Conservation (phyloP, 345 rosid species). For the Salix viminalis region DNA sequence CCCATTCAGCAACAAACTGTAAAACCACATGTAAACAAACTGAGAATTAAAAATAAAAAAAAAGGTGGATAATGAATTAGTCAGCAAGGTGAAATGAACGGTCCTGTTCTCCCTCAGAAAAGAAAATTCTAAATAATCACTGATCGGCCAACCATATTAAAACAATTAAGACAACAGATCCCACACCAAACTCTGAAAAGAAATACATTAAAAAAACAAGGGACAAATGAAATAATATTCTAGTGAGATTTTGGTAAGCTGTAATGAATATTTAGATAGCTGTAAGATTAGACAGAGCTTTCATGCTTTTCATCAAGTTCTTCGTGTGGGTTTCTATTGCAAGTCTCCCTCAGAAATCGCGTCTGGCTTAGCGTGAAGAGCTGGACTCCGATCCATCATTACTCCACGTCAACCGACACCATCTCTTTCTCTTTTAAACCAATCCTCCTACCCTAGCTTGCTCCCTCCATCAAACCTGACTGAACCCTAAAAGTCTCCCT, state of each 20-base stretch:
- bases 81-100: background rate
- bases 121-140: background rate
- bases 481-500: slow-evolving; percentile 3
- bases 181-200: slow-evolving; percentile 9
- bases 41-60: background rate
- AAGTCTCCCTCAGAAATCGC: slow-evolving; percentile 5
- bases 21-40: slow-evolving; percentile 43
- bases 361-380: slow-evolving; percentile 40
- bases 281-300: slow-evolving; percentile 38
- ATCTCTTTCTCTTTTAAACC: slow-evolving; percentile 27
- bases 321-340: slow-evolving; percentile 34
- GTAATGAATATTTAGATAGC: slow-evolving; percentile 17
- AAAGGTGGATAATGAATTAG: background rate
- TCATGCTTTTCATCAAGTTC: slow-evolving; percentile 23
- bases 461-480: background rate
- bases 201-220: background rate
- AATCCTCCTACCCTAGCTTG: background rate
- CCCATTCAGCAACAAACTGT: slow-evolving; percentile 27
- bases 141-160: slow-evolving; percentile 12
- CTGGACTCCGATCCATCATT: slow-evolving; percentile 35
- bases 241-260: slow-evolving; percentile 26
- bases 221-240: background rate
- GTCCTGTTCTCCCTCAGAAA: background rate
- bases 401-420: slow-evolving; percentile 44
- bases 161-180: slow-evolving; percentile 3